Conservation (phyloP, 2,329 filamentous ascomycete species). For the Phialemonium atrogriseum region DNA sequence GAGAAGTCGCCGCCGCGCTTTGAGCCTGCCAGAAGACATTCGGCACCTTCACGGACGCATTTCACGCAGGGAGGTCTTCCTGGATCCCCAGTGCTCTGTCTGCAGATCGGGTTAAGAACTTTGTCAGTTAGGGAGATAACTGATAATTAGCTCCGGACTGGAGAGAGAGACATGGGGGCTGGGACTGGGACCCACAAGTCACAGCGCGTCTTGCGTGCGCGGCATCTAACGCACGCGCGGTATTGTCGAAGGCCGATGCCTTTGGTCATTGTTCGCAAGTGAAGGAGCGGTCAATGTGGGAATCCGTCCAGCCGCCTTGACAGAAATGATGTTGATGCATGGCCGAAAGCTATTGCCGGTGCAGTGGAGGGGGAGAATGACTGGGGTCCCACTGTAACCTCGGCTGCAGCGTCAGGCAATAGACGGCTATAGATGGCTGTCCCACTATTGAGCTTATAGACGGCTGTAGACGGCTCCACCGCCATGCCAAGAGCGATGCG, state of each 20-base stretch:
- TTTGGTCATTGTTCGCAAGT: conserved; percentile 6
- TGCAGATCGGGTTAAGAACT: no score
- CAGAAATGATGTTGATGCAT: no score
- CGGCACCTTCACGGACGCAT: background rate
- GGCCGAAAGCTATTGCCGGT: no score
- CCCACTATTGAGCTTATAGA: no score
- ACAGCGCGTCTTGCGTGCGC: conserved; percentile 6
- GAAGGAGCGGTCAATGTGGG: background rate
- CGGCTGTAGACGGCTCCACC: background rate
- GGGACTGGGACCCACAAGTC: conserved; percentile 4
- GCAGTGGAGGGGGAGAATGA: no score
- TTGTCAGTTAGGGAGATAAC: no score
- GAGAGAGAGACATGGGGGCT: background rate
- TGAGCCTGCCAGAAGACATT: background rate
- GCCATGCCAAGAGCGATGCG: no score
- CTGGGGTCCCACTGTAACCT: background rate
- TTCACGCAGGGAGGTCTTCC: background rate
- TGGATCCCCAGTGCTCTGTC: background rate
- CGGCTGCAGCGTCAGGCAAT: background rate
- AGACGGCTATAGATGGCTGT: background rate
- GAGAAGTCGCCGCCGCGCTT: background rate
- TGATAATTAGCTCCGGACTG: background rate
- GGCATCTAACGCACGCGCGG: conserved; percentile 8
- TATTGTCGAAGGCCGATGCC: conserved; percentile 7
- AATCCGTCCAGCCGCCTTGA: background rate